phyloP scores from a whole-genome alignment of 768 basidiomycete genomes.

The Roridomyces roridus region DNA sequence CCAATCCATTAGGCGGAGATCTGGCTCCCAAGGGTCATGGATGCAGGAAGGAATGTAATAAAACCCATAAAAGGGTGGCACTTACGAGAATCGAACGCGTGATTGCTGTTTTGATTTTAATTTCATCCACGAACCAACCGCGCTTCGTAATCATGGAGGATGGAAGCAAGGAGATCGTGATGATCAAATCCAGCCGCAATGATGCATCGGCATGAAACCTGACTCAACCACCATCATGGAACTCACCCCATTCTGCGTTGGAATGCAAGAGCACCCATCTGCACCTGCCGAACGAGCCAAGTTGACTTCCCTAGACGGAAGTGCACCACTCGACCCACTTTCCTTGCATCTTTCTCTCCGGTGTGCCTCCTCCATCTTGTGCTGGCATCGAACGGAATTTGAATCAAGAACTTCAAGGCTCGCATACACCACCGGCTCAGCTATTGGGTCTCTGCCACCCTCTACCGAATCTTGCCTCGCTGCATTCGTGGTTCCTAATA shows the following conservation, averaged over 20 bases:
- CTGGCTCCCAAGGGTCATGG: too few relatives aligned
- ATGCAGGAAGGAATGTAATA: too few relatives aligned
- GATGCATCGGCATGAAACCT: too few relatives aligned
- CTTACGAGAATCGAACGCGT: too few relatives aligned
- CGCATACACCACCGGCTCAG: constrained; percentile 66
- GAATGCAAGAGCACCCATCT: constrained; percentile 50
- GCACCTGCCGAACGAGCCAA: constrained; percentile 44
- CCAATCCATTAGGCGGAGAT: too few relatives aligned
- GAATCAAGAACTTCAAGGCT: constrained; percentile 37
- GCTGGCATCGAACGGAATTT: constrained; percentile 23
- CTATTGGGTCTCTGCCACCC: constrained; percentile 57
- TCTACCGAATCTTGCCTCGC: constrained; percentile 52
- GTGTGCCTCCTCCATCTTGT: constrained; percentile 38
- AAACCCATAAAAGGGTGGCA: too few relatives aligned
- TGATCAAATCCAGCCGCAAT: too few relatives aligned
- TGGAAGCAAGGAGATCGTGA: too few relatives aligned
- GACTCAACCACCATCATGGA: too few relatives aligned
- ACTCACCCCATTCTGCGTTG: constrained; percentile 51
- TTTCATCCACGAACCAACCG: too few relatives aligned
- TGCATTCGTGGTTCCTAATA: constrained; percentile 59
- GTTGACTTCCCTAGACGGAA: constrained; percentile 29
- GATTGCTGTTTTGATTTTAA: too few relatives aligned
- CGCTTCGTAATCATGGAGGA: too few relatives aligned
- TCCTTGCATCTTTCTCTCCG: constrained; percentile 27
- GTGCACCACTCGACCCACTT: constrained; percentile 20